phyloP scores from a whole-genome alignment of 257 asterid genomes.

The Henckelia pumila region DNA sequence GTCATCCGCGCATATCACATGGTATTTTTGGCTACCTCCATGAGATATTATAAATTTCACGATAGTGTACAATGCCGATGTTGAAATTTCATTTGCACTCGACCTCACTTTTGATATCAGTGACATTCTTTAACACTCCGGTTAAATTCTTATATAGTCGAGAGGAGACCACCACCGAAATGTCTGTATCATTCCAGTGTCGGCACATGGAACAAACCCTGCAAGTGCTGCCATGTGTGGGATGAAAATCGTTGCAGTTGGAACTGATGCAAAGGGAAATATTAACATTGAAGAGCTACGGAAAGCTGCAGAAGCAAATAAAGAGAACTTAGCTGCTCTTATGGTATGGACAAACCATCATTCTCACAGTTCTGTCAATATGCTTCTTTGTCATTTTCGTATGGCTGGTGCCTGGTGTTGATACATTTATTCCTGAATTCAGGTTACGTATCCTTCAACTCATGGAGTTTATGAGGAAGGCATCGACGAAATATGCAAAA shows the following conservation, averaged over 20 bases:
- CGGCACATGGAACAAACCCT: conserved; percentile 99
- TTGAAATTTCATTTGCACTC: neutral
- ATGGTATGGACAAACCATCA: conserved; percentile 51
- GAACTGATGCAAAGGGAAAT: conserved; percentile 97
- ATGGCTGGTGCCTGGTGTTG: neutral
- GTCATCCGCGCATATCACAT: conserved; percentile 94
- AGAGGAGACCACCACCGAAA: conserved; percentile 96
- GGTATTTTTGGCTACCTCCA: conserved; percentile 40
- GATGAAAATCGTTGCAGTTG: conserved; percentile 95
- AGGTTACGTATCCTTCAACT: conserved; percentile 99
- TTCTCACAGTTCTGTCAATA: neutral
- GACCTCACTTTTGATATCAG: neutral
- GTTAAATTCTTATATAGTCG: conserved; percentile 48
- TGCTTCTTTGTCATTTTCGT: conserved; percentile 16
- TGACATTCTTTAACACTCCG: neutral
- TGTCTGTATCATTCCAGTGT: conserved; percentile 96
- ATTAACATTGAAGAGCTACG: conserved; percentile 83
- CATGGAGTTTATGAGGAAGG: conserved; percentile 99
- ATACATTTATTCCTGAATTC: conserved; percentile 21
- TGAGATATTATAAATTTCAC: neutral
- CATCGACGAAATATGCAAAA: conserved; percentile 90
- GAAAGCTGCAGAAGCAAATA: conserved; percentile 84
- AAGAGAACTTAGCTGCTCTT: conserved; percentile 82
- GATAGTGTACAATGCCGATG: neutral
- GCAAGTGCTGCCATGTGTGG: conserved; percentile 99